Percentiles rank a stretch among this genome's conserved stretches.
Conservation (phyloP, 2,329 filamentous ascomycete species). For the Davidsoniella virescens region DNA sequence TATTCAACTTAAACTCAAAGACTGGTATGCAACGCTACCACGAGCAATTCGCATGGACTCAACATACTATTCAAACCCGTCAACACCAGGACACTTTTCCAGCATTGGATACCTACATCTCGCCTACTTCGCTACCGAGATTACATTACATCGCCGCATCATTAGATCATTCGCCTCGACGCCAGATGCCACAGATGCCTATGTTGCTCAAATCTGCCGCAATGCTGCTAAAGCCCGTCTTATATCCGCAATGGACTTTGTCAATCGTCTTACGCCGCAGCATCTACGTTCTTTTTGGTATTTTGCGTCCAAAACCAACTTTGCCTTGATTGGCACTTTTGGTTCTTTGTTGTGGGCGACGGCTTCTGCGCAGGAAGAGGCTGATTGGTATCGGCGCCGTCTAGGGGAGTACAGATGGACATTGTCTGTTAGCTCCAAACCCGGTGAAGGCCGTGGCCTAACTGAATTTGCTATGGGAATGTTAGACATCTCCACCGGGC, state of each 20-base stretch:
- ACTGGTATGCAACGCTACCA: slow-evolving; percentile 64
- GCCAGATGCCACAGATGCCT: slow-evolving; percentile 43
- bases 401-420: slow-evolving; percentile 91
- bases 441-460: slow-evolving; percentile 39
- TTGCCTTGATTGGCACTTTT: slow-evolving; percentile 88
- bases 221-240: slow-evolving; percentile 85
- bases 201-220: slow-evolving; percentile 82
- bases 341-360: slow-evolving; percentile 82
- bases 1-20: slow-evolving; percentile 66
- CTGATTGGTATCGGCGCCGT: slow-evolving; percentile 76
- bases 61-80: slow-evolving; percentile 13
- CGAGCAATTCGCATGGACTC: slow-evolving; percentile 47
- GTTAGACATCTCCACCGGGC: slow-evolving; percentile 53
- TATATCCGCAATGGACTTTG: slow-evolving; percentile 94
- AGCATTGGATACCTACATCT: slow-evolving; percentile 69
- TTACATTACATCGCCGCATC: slow-evolving; percentile 80
- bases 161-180: slow-evolving; percentile 54
- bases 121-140: slow-evolving; percentile 86
- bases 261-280: slow-evolving; percentile 73
- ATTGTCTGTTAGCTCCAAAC: slow-evolving; percentile 66
- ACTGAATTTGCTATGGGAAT: slow-evolving; percentile 63
- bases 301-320: slow-evolving; percentile 75
- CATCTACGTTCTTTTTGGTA: slow-evolving; percentile 91
- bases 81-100: slow-evolving; percentile 29
- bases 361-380: slow-evolving; percentile 71